Conservation (phyloP, 345 rosid genomes). For the Carallia brachiata region DNA sequence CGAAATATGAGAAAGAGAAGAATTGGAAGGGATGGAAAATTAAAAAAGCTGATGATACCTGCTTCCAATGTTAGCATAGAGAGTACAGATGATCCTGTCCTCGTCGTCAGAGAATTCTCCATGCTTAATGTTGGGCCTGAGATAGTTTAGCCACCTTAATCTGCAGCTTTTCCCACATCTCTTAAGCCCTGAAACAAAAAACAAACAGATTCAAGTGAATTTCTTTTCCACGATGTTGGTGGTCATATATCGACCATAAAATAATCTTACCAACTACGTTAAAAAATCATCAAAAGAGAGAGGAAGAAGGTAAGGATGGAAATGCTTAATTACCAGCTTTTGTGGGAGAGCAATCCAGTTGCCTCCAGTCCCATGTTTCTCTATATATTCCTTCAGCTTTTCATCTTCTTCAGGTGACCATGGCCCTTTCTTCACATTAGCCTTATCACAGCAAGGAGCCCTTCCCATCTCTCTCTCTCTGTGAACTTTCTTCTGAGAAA, state of each 20-base stretch:
- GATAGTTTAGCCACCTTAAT: slow-evolving; percentile 37
- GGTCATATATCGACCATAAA: not conserved
- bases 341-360: slow-evolving; percentile 35
- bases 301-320: not conserved
- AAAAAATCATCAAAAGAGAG: not conserved
- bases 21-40: not conserved
- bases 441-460: slow-evolving; percentile 35
- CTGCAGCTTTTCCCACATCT: slow-evolving; percentile 41
- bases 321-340: slow-evolving; percentile 23
- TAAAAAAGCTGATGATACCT: slow-evolving; percentile 7
- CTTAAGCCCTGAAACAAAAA: slow-evolving; percentile 22
- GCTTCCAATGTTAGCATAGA: slow-evolving; percentile 38
- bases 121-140: slow-evolving; percentile 34
- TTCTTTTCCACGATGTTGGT: not conserved
- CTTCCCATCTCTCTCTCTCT: slow-evolving; percentile 29
- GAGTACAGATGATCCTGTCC: slow-evolving; percentile 33
- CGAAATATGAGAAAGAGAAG: not conserved
- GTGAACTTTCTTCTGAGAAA: not conserved
- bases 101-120: slow-evolving; percentile 36
- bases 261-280: not conserved
- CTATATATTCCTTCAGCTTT: slow-evolving; percentile 30
- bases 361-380: slow-evolving; percentile 22
- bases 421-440: slow-evolving; percentile 32
- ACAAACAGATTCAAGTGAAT: not conserved
- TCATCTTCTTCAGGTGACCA: slow-evolving; percentile 37